Conservation (phyloP, 2,329 filamentous ascomycete genomes). For the Microdochium trichocladiopsis region DNA sequence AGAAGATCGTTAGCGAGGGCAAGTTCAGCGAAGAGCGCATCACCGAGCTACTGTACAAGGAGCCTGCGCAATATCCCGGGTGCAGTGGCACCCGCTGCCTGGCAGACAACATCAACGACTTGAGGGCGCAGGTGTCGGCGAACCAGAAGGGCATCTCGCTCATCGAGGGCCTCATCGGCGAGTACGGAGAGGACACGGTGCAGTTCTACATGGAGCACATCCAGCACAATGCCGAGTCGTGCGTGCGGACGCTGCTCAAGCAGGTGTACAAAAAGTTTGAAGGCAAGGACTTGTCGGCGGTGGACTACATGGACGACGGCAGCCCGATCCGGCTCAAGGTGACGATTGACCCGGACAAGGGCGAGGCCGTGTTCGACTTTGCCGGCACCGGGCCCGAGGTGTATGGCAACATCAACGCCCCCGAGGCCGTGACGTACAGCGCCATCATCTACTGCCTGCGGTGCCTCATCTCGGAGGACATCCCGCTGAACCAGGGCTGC, state of each 20-base stretch:
- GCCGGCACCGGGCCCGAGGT: conserved; percentile 67
- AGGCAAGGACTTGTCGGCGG: conserved; percentile 58
- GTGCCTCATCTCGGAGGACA: conserved; percentile 67
- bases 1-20: conserved; percentile 66
- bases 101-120: conserved; percentile 69
- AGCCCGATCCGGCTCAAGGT: conserved; percentile 65
- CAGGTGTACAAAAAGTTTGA: conserved; percentile 59
- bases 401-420: conserved; percentile 69
- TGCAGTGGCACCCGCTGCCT: conserved; percentile 69
- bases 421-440: conserved; percentile 68
- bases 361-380: conserved; percentile 71
- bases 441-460: conserved; percentile 76
- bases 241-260: conserved; percentile 62
- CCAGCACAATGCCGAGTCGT: conserved; percentile 66
- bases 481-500: conserved; percentile 73
- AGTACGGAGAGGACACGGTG: conserved; percentile 67
- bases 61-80: conserved; percentile 63
- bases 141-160: conserved; percentile 74
- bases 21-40: conserved; percentile 69
- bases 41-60: conserved; percentile 58
- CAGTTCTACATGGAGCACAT: conserved; percentile 75
- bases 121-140: conserved; percentile 73
- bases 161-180: conserved; percentile 62
- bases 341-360: conserved; percentile 63
- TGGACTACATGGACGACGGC: conserved; percentile 75